These are phyloP conservation scores for Chlorella sp. DNA, from an alignment of 139 green algal genomes.

Conservation along the genomic window DNA sequence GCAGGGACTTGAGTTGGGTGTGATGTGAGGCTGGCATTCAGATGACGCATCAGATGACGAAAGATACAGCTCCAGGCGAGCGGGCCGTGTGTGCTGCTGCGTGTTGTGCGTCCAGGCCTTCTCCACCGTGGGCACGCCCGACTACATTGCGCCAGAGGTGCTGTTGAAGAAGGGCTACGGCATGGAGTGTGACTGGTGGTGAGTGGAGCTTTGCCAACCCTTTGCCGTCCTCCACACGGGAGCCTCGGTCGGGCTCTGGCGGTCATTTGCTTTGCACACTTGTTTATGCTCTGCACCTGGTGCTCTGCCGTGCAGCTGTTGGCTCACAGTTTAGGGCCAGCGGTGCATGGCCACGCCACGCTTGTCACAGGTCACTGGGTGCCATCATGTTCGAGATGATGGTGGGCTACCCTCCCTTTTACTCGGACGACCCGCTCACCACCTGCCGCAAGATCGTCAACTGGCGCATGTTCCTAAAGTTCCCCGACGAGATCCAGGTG, in stretches of 20 bases:
- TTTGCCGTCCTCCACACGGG: too few relatives aligned
- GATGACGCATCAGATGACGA: not conserved
- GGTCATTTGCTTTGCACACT: too few relatives aligned
- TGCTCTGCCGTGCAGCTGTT: not conserved
- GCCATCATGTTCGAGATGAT: constrained; percentile 98
- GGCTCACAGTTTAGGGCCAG: not conserved
- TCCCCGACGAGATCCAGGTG: constrained; percentile 68
- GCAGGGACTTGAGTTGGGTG: too few relatives aligned
- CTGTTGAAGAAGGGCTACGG: constrained; percentile 97
- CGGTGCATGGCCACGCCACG: not conserved
- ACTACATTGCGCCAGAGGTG: constrained; percentile 96
- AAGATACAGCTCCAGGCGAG: not conserved
- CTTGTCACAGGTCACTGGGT: constrained; percentile 55
- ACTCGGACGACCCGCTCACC: constrained; percentile 89
- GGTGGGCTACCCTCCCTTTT: constrained; percentile 95
- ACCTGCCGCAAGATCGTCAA: constrained; percentile 95
- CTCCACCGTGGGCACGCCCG: constrained; percentile 89
- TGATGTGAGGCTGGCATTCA: not conserved
- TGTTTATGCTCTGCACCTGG: not conserved
- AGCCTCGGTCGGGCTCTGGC: too few relatives aligned
- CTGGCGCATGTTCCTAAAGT: constrained; percentile 86
- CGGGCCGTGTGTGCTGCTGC: not conserved
- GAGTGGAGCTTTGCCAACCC: too few relatives aligned
- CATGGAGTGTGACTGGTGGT: constrained; percentile 98
- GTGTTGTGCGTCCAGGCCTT: constrained; percentile 55